These are phyloP conservation scores for Elongisporangium prolatum DNA, from an alignment of 352 stramenopile species.

Conservation along the genomic window DNA sequence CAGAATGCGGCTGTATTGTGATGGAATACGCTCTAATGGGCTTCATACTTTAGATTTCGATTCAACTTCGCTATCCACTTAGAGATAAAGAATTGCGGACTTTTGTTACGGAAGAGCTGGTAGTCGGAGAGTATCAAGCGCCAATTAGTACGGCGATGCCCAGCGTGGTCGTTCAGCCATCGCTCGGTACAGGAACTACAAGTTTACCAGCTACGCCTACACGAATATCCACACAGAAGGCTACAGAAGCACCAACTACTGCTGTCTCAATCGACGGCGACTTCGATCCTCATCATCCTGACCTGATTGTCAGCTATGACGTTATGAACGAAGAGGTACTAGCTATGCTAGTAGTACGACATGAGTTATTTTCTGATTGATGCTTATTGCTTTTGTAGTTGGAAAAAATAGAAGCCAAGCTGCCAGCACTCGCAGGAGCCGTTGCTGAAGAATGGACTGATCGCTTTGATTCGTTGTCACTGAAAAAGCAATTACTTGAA, in stretches of 20 bases:
- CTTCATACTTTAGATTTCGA: too few relatives aligned
- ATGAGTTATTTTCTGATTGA: not conserved
- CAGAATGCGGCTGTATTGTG: slow-evolving; percentile 1
- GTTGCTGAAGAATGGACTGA: slow-evolving; percentile 35
- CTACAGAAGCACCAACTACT: slow-evolving; percentile 1
- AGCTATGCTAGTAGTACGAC: not conserved
- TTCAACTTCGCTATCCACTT: slow-evolving; percentile 52
- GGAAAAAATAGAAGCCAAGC: slow-evolving; percentile 52
- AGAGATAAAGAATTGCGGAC: slow-evolving; percentile 53
- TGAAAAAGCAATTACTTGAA: slow-evolving; percentile 81
- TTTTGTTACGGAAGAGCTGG: slow-evolving; percentile 40
- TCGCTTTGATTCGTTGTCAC: slow-evolving; percentile 54
- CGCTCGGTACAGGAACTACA: not conserved
- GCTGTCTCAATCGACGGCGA: slow-evolving; percentile 12
- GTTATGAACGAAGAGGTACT: slow-evolving; percentile 81
- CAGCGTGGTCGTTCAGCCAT: slow-evolving; percentile 10
- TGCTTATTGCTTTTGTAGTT: slow-evolving; percentile 25
- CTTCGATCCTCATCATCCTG: slow-evolving; percentile 50
- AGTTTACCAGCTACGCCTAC: not conserved
- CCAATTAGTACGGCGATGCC: slow-evolving; percentile 12
- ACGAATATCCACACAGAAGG: not conserved
- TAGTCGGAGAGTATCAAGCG: slow-evolving; percentile 49
- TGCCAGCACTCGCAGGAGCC: slow-evolving; percentile 29
- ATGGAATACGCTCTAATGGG: too few relatives aligned
- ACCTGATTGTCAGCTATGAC: slow-evolving; percentile 82